Conservation (phyloP, 768 basidiomycete genomes). For the Gautieria morchelliformis region DNA sequence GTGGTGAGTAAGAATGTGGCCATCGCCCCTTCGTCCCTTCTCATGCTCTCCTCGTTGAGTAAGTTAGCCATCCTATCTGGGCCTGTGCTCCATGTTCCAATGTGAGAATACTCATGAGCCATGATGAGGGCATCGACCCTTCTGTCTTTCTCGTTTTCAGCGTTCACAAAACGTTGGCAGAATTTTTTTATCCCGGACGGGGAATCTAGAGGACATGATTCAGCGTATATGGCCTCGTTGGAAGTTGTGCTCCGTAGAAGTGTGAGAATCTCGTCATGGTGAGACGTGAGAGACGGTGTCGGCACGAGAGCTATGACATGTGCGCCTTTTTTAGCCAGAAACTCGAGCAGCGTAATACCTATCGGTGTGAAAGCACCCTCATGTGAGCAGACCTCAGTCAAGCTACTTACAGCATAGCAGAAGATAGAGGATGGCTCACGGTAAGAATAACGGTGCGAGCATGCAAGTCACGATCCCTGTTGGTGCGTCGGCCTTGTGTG, state of each 20-base stretch:
- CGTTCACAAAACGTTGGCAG: conserved; percentile 56
- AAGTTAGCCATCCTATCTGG: conserved; percentile 18
- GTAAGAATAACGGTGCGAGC: conserved; percentile 63
- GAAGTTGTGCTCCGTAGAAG: conserved; percentile 58
- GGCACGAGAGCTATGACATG: conserved; percentile 69
- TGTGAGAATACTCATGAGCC: conserved; percentile 63
- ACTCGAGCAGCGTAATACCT: conserved; percentile 57
- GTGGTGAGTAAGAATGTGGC: conserved; percentile 76
- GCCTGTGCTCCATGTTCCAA: conserved; percentile 37
- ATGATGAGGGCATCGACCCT: conserved; percentile 74
- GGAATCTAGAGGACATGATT: conserved; percentile 63
- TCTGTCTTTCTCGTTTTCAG: conserved; percentile 36
- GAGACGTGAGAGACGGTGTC: conserved; percentile 40
- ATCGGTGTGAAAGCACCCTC: conserved; percentile 71
- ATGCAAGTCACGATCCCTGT: conserved; percentile 67
- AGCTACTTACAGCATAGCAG: not conserved
- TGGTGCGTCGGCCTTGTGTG: conserved; percentile 61
- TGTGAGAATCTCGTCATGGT: conserved; percentile 45
- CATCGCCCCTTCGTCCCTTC: conserved; percentile 41
- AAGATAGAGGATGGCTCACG: conserved; percentile 28
- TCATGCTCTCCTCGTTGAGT: conserved; percentile 23
- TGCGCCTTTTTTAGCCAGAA: conserved; percentile 64
- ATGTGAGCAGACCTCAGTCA: not conserved
- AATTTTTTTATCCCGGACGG: conserved; percentile 61
- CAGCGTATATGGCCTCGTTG: conserved; percentile 73